Conservation (phyloP, 306 rosid species). For the Trifolium dubium region DNA sequence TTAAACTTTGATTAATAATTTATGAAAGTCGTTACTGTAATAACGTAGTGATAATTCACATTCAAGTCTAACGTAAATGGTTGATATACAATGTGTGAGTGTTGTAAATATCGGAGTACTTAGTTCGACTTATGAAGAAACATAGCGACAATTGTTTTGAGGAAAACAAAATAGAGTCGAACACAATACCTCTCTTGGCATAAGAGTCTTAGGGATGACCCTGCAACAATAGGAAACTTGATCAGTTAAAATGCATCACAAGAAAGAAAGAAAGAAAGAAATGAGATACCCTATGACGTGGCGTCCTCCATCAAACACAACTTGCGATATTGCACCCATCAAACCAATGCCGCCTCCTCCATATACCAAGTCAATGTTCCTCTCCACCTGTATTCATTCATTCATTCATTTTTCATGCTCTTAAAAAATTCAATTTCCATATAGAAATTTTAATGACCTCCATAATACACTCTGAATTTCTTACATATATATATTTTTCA, state of each 20-base stretch:
- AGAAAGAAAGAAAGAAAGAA: neutral
- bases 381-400: conserved; percentile 61
- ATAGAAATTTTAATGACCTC: too few relatives aligned
- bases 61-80: too few relatives aligned
- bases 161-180: too few relatives aligned
- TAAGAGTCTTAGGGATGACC: conserved; percentile 81
- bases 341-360: conserved; percentile 97
- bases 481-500: too few relatives aligned
- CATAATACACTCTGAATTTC: too few relatives aligned
- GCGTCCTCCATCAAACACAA: conserved; percentile 87
- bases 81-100: too few relatives aligned
- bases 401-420: neutral
- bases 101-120: too few relatives aligned
- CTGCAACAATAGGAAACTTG: conserved; percentile 42
- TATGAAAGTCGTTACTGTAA: too few relatives aligned
- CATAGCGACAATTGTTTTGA: too few relatives aligned
- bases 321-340: conserved; percentile 90
- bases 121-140: too few relatives aligned
- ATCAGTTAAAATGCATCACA: conserved; percentile 15
- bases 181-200: conserved; percentile 79
- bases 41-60: too few relatives aligned
- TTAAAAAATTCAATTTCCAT: too few relatives aligned
- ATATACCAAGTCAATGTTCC: conserved; percentile 87
- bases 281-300: conserved; percentile 80
- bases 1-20: neutral